Conservation (phyloP, 257 asterid species). For the Solanum medicagineum region DNA sequence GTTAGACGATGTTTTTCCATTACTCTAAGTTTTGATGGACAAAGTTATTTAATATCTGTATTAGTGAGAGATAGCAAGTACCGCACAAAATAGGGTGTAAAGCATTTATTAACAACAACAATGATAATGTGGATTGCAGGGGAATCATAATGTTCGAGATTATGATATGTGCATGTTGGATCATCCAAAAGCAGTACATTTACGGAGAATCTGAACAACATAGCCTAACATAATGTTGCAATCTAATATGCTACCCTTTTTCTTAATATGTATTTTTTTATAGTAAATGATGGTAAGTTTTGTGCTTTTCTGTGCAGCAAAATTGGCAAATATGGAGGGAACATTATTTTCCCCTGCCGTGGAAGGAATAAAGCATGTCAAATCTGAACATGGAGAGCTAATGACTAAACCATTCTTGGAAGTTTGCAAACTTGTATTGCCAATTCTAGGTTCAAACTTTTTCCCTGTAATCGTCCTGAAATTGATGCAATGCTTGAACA, state of each 20-base stretch:
- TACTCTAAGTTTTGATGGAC: neutral
- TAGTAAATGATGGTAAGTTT: neutral
- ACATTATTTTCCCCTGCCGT: constrained; percentile 49
- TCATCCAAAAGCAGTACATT: neutral
- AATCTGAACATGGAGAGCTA: constrained; percentile 63
- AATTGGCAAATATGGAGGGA: constrained; percentile 31
- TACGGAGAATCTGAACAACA: neutral
- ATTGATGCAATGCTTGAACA: neutral
- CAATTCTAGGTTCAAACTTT: constrained; percentile 47
- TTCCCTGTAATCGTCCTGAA: neutral
- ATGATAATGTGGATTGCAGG: too few relatives aligned
- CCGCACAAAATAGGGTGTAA: too few relatives aligned
- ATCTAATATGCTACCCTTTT: neutral
- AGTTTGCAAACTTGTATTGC: constrained; percentile 67
- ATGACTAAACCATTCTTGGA: constrained; percentile 67
- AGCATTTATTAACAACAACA: too few relatives aligned
- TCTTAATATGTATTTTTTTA: neutral
- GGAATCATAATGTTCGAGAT: too few relatives aligned
- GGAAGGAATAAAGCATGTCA: constrained; percentile 56
- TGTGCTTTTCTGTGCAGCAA: neutral
- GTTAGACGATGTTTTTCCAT: neutral
- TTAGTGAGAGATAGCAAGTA: too few relatives aligned
- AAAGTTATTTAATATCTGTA: too few relatives aligned
- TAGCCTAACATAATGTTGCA: neutral
- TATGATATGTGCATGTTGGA: neutral